These are phyloP conservation scores for Neonectria coccinea DNA, from an alignment of 2,329 filamentous ascomycete genomes.

Conservation along the genomic window DNA sequence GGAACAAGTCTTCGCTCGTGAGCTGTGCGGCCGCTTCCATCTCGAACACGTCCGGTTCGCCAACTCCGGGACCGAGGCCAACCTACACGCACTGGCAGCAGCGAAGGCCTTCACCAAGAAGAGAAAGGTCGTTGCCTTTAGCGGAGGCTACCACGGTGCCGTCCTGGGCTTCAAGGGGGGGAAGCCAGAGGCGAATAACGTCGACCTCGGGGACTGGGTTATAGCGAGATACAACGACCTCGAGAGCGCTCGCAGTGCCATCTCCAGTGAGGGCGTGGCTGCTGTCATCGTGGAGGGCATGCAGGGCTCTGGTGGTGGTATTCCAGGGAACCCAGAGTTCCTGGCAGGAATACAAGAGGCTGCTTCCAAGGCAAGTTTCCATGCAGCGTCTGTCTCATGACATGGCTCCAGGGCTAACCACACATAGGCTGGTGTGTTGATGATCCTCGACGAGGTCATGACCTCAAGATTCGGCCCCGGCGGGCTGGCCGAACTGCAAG, in stretches of 20 bases:
- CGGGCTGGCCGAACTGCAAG: conserved; percentile 59
- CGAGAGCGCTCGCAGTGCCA: conserved; percentile 55
- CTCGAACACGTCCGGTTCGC: conserved; percentile 70
- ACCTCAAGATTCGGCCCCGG: conserved; percentile 67
- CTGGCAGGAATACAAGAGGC: conserved; percentile 61
- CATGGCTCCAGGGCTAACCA: neutral
- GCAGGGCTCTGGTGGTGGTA: conserved; percentile 72
- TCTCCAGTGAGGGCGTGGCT: conserved; percentile 63
- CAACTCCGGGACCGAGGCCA: conserved; percentile 76
- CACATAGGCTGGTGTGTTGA: conserved; percentile 61
- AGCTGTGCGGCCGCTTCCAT: conserved; percentile 66
- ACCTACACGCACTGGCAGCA: conserved; percentile 67
- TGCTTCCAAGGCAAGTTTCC: conserved; percentile 51
- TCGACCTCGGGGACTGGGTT: conserved; percentile 67
- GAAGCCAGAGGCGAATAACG: conserved; percentile 56
- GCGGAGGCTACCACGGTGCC: conserved; percentile 56
- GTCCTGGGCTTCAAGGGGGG: conserved; percentile 52
- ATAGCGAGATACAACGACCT: conserved; percentile 73
- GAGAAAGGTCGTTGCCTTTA: conserved; percentile 63
- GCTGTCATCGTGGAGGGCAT: conserved; percentile 75
- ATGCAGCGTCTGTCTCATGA: neutral
- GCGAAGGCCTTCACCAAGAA: conserved; percentile 61
- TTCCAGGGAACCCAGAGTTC: conserved; percentile 64
- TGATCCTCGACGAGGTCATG: conserved; percentile 80
- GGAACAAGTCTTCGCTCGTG: conserved; percentile 63